A percentile compares a stretch with the other conserved stretches of the same genome.
These are phyloP conservation scores for Physaria fendleri DNA, from an alignment of 345 rosid species.

Conservation along the genomic window DNA sequence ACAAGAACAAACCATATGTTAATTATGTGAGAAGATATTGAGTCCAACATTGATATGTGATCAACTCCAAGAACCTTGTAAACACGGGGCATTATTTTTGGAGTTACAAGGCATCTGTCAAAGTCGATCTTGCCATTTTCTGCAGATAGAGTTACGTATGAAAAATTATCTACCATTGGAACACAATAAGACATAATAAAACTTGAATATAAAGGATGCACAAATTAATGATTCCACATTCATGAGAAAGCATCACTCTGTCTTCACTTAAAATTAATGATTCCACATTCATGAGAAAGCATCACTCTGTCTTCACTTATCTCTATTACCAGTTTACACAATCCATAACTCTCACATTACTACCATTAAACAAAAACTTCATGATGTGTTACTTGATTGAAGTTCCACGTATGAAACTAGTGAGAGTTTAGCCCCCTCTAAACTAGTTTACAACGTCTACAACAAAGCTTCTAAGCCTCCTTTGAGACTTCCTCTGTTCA, in stretches of 20 bases:
- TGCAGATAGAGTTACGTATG: slow-evolving; percentile 30
- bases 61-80: slow-evolving; percentile 49
- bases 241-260: not conserved
- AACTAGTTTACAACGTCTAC: no score
- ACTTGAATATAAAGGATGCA: not conserved
- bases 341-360: not conserved
- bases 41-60: not conserved
- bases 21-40: not conserved
- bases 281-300: not conserved
- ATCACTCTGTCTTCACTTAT: not conserved
- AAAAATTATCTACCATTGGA: no score
- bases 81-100: slow-evolving; percentile 65
- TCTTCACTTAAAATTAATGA: not conserved
- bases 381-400: not conserved
- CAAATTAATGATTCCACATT: not conserved
- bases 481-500: not conserved
- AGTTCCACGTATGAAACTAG: not conserved
- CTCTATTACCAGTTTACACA: not conserved
- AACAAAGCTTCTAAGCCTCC: no score
- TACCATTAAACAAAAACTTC: not conserved
- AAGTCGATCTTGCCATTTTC: slow-evolving; percentile 75
- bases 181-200: no score
- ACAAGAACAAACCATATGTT: not conserved
- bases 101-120: slow-evolving; percentile 79
- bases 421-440: not conserved